Base-by-base conservation (phyloP, 257 asterid species). In the Galeopsis tetrahit region DNA sequence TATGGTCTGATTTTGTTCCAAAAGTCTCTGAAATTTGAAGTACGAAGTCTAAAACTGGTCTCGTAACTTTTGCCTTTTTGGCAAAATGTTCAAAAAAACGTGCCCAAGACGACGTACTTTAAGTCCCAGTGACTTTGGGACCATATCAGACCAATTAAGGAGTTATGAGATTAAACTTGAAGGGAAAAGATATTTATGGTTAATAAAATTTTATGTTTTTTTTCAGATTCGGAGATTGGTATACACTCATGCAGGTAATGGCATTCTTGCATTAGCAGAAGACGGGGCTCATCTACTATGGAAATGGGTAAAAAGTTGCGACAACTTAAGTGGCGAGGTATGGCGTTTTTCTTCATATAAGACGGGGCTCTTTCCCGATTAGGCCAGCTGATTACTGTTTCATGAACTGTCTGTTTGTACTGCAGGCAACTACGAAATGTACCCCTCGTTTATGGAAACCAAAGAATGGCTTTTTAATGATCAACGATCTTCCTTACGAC, bases 141-240 rank as follows among this genome's bases (percentile, higher is more conserved):
- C 28, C 28, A 21, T 21, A 21, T 21, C 28, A 21, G 28, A 21
- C 28, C 28, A 21, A 21, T 21, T 21, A 21, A 21, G 28, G 28
- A 21, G 28, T 21, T 21, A 21, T 1, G 28, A 21, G 28, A 21
- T 21, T 21, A 21, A 21, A 61, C 36, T 57, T 15, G 40, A 4
- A 7, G 11, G 34, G 14, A 6, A 3, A 42, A 34, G 36, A 14
- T 15, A 62, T 48, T 33, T 32, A 35, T 39, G 31, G 34, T 66
- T 46, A 53, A 46, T 48, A 67, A 60, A 10, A 68, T 68, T 38
- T 51, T 69, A 35, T 79, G 40, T 72, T 56, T 78, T 72, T 56
- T 78, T 86, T 76, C 90, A 92, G 96, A 82, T 92, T 53, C 85
- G 89, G 80, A 84, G 93, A 84, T 77, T 92, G 85, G 66, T 71